A percentile compares a stretch with the other conserved stretches of the same genome.
Conservation (phyloP, 805 yeast genomes). For the Yamadazyma philogaea region DNA sequence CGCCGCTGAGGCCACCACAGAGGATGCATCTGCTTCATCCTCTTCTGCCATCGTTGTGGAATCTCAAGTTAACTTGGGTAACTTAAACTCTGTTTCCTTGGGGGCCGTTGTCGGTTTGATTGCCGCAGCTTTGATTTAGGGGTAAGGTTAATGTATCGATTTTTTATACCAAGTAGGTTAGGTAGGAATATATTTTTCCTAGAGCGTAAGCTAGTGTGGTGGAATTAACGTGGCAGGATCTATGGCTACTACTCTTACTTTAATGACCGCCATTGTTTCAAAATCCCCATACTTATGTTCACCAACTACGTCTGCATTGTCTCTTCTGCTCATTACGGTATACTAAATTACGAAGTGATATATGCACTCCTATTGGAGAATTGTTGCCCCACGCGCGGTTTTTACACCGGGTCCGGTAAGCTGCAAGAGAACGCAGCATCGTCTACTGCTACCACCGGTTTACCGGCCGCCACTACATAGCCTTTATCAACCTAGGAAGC, state of each 20-base stretch:
- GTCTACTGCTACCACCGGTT: too few species aligned
- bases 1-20: slow-evolving; percentile 17
- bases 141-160: not conserved
- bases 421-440: too few species aligned
- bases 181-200: slow-evolving; percentile 7
- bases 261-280: too few species aligned
- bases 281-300: too few species aligned
- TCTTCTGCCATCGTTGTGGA: slow-evolving; percentile 7
- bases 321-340: too few species aligned
- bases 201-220: not conserved
- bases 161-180: slow-evolving; percentile 6
- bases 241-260: not conserved
- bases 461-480: too few species aligned
- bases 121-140: slow-evolving; percentile 35
- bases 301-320: too few species aligned
- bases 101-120: slow-evolving; percentile 38
- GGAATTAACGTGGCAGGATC: not conserved
- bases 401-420: too few species aligned
- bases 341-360: too few species aligned
- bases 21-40: slow-evolving; percentile 12
- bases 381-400: too few species aligned
- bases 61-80: slow-evolving; percentile 23
- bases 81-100: slow-evolving; percentile 26
- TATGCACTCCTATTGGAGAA: too few species aligned
- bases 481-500: too few species aligned